Evolutionary conservation across 2,329 filamentous ascomycete species (phyloP).

Genomic region (Monilinia laxa): DNA sequence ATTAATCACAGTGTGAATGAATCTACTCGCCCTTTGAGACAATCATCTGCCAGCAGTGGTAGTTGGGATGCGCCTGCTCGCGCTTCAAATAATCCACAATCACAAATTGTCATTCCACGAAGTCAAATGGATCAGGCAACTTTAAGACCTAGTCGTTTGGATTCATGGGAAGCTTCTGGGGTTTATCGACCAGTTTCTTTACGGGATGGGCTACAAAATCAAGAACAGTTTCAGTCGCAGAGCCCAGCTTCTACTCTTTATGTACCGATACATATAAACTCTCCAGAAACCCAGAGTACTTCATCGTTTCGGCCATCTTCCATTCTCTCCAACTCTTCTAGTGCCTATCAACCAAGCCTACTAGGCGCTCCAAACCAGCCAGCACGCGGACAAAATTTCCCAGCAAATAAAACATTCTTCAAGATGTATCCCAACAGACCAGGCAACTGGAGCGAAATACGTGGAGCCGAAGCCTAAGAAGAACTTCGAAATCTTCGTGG

Average conservation of each 20-base stretch:
- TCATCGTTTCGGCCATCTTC: no score
- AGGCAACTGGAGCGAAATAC: not conserved
- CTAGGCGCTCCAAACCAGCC: no score
- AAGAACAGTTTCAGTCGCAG: not conserved
- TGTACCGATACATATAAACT: not conserved
- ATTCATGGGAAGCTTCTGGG: not conserved
- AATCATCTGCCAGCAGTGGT: not conserved
- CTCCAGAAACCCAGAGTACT: not conserved
- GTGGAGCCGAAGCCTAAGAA: not conserved
- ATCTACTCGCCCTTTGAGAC: not conserved
- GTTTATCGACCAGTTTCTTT: not conserved
- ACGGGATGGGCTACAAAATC: not conserved
- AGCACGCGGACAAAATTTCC: not conserved
- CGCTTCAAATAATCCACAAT: not conserved
- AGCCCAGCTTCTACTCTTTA: not conserved
- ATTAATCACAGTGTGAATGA: not conserved
- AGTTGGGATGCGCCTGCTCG: not conserved
- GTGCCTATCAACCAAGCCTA: not conserved
- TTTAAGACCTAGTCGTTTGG: not conserved
- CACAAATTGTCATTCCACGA: not conserved
- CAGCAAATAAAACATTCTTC: not conserved
- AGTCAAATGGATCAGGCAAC: not conserved
- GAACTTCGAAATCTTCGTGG: slow-evolving; percentile 1
- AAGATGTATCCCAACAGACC: not conserved
- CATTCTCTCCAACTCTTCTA: not conserved